Evolutionary conservation across 1,284 basidiomycete genomes (phyloP), one percentile per base, ranked within the genome.

Genomic region (Marasmius tenuissimus): DNA sequence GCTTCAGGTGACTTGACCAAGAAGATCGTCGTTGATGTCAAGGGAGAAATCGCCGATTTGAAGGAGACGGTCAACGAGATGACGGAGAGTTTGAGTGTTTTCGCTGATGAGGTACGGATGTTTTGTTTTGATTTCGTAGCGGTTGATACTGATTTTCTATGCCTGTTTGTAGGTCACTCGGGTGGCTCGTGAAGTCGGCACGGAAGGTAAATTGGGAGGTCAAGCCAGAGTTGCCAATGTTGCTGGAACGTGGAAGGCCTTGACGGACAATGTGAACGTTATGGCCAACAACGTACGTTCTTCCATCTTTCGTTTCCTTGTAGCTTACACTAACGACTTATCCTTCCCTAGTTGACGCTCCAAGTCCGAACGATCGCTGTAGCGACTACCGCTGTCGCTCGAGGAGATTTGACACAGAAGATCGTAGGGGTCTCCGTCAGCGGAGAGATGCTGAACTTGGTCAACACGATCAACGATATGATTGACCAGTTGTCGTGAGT

Each of bases 171-270:
- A 61, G 62, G 93, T 96, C 45, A 97, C 95, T 56, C 76, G 85
- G 67, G 88, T 91, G 50, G 93, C 92, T 33, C 74, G 67, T 37
- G 69, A 96, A 74, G 96, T 97, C 73, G 95, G 96, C 34, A 97
- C 95, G 9, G 94, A 97, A 72, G 95, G 95, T 61, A 79, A 86
- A 62, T 81, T 96, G 69, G 94, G 93, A 58, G 94, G 94, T 27
- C 94, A 95, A 71, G 94, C 93, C 6, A 82, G 85, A 57, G 93
- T 96, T 45, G 87, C 92, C 69, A 94, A 97, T 72, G 95, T 99
- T 59, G 93, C 94, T 65, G 97, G 97, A 57, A 97, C 94, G 1
- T 98, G 97, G 97, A 96, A 97, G 86, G 94, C 95, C 73, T 82
- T 98, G 74, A 97, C 95, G 53, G 95, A 97, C 75, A 96, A 93